Conservation (phyloP, 208 protist species). For the Crithidia brevicula region DNA sequence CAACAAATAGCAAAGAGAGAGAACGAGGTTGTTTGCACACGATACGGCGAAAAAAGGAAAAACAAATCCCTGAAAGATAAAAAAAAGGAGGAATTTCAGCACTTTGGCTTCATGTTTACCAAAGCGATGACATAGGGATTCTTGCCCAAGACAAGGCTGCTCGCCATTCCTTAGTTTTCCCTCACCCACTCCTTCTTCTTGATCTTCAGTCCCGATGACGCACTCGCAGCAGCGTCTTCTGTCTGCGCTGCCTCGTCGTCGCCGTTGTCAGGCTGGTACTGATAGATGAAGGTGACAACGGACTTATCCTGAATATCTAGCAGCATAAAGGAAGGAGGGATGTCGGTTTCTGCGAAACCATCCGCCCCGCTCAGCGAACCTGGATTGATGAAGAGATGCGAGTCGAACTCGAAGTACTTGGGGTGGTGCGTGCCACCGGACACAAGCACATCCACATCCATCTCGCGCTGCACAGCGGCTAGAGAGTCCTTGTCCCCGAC, state of each 20-base stretch:
- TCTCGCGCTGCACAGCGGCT: constrained; percentile 94
- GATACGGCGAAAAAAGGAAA: neutral
- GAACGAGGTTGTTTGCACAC: no score
- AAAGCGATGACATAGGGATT: neutral
- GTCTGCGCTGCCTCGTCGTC: constrained; percentile 12
- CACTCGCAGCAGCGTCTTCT: constrained; percentile 22
- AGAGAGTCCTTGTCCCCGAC: constrained; percentile 96
- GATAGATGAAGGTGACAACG: constrained; percentile 78
- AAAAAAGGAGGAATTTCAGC: no score
- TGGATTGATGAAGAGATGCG: constrained; percentile 98
- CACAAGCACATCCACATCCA: constrained; percentile 98
- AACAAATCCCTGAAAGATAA: neutral
- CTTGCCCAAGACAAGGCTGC: neutral
- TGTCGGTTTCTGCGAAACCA: constrained; percentile 56
- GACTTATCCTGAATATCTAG: constrained; percentile 95
- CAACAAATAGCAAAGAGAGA: no score
- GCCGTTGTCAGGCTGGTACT: constrained; percentile 38
- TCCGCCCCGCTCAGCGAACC: constrained; percentile 99
- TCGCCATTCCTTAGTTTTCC: constrained; percentile 22
- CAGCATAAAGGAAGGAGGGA: constrained; percentile 95
- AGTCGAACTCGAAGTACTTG: constrained; percentile 93
- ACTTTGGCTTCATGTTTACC: no score
- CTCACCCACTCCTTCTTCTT: constrained; percentile 81
- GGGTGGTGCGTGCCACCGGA: constrained; percentile 94
- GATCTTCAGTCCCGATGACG: constrained; percentile 44